Conservation (phyloP, 805 yeast species). For the Pichia paraexigua region DNA sequence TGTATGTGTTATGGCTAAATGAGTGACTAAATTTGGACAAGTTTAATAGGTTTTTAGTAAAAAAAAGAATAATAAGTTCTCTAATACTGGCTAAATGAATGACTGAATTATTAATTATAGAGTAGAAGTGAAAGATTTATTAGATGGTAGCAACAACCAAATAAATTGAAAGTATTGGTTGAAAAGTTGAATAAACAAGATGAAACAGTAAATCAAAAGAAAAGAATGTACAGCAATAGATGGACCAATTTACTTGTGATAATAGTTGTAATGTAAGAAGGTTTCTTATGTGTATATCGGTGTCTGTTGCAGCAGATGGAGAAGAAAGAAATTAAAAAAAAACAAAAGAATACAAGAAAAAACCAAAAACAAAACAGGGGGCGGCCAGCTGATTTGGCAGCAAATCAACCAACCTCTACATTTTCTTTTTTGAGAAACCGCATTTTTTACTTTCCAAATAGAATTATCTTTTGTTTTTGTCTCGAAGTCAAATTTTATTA, state of each 20-base stretch:
- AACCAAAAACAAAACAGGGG: background rate
- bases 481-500: background rate
- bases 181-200: background rate
- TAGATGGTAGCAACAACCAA: background rate
- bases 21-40: conserved; percentile 1
- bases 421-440: background rate
- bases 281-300: background rate
- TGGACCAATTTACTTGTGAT: background rate
- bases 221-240: background rate
- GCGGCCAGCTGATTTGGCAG: background rate
- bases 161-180: background rate
- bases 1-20: background rate
- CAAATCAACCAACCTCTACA: background rate
- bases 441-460: background rate
- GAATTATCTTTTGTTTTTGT: background rate
- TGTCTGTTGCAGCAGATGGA: background rate
- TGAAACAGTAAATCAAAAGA: background rate
- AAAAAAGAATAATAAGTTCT: background rate
- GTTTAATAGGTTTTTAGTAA: background rate
- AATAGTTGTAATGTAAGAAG: background rate
- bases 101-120: background rate
- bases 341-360: background rate
- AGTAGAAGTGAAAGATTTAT: background rate
- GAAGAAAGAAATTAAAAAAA: background rate
- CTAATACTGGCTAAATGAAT: background rate